Evolutionary conservation across 257 asterid species (phyloP).

Genomic region (Solanum etuberosum): DNA sequence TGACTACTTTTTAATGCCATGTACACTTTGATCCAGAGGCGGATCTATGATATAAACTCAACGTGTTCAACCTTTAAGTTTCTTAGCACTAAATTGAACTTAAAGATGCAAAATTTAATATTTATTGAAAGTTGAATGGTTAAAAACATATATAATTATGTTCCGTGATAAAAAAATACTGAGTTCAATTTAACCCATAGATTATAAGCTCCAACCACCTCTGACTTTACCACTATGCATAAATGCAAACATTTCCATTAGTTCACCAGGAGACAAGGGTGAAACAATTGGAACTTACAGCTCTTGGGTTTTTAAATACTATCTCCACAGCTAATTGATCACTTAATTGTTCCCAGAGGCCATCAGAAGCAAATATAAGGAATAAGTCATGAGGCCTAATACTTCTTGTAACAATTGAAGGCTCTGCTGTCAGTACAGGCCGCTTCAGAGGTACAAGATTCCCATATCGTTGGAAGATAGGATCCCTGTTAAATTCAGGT

Average conservation of each 20-base stretch:
- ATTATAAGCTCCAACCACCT: background rate
- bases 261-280: background rate
- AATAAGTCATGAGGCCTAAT: conserved; percentile 71
- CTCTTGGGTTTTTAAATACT: conserved; percentile 66
- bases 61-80: background rate
- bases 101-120: background rate
- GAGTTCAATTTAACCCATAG: background rate
- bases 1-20: background rate
- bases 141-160: background rate
- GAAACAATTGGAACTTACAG: conserved; percentile 35
- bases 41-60: background rate
- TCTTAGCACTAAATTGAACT: background rate
- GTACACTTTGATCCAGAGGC: background rate
- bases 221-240: background rate
- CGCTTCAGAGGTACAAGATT: conserved; percentile 60
- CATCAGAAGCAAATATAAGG: conserved; percentile 92
- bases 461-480: conserved; percentile 49
- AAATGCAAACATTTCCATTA: background rate
- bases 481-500: conserved; percentile 75
- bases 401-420: conserved; percentile 69
- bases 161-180: background rate
- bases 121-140: background rate
- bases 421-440: conserved; percentile 79
- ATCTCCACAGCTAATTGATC: conserved; percentile 81
- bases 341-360: conserved; percentile 90